phyloP scores from a whole-genome alignment of 108 stramenopile species.

The Aurantiochytrium sp. region DNA sequence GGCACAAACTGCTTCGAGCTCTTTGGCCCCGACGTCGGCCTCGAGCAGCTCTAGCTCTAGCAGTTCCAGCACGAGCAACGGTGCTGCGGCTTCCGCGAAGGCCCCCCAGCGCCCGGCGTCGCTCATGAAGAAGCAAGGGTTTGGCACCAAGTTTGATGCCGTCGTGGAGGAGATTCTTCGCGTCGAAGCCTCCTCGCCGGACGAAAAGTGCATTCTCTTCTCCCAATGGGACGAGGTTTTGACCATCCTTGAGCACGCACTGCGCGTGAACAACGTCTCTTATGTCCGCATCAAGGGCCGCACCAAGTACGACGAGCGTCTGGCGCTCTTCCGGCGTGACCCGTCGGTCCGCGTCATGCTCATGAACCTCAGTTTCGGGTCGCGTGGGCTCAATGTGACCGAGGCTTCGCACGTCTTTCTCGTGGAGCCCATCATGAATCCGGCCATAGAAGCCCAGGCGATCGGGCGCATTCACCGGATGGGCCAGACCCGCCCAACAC shows the following conservation, averaged over 20 bases:
- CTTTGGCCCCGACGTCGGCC: background rate
- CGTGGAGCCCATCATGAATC: conserved; percentile 63
- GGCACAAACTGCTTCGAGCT: background rate
- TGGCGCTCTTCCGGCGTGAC: conserved; percentile 53
- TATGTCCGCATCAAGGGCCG: conserved; percentile 49
- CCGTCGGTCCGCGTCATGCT: conserved; percentile 60
- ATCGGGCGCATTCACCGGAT: conserved; percentile 57
- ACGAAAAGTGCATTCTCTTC: conserved; percentile 52
- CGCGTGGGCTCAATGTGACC: conserved; percentile 62
- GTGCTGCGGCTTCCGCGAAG: no score
- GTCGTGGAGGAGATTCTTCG: background rate
- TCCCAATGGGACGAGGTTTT: conserved; percentile 55
- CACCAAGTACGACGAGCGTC: conserved; percentile 47
- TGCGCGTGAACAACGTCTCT: background rate
- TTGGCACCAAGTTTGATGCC: background rate
- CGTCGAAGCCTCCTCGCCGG: background rate
- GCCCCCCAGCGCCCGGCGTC: no score
- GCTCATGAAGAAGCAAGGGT: background rate
- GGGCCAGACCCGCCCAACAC: background rate
- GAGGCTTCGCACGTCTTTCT: conserved; percentile 63
- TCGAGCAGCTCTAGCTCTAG: no score
- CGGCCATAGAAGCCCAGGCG: conserved; percentile 61
- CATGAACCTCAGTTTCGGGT: conserved; percentile 53
- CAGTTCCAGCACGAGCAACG: no score
- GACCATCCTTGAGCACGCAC: conserved; percentile 38